These are phyloP conservation scores for Leishmania tarentolae DNA, from an alignment of 208 protist species.

Conservation along the genomic window DNA sequence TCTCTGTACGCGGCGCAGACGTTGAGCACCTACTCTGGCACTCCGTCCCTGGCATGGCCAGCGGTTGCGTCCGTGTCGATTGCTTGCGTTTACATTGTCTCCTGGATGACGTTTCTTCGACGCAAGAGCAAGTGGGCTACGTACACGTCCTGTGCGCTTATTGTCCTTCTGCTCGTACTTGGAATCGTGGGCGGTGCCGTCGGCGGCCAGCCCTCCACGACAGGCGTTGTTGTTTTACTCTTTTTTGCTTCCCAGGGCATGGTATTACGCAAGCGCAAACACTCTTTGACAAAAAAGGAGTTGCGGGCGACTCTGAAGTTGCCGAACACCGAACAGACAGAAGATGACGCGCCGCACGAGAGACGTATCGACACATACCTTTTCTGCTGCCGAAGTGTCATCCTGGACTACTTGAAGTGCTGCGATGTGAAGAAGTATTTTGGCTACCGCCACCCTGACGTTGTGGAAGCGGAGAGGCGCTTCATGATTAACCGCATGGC, in stretches of 20 bases:
- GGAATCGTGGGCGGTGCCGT: slow-evolving; percentile 55
- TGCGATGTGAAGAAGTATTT: slow-evolving; percentile 71
- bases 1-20: slow-evolving; percentile 62
- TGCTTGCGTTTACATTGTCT: slow-evolving; percentile 64
- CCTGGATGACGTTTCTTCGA: slow-evolving; percentile 74
- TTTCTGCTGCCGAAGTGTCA: slow-evolving; percentile 74
- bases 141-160: slow-evolving; percentile 59
- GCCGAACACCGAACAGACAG: slow-evolving; percentile 33
- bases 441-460: slow-evolving; percentile 77
- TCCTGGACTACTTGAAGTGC: slow-evolving; percentile 73
- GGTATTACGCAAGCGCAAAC: slow-evolving; percentile 76
- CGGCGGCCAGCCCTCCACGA: slow-evolving; percentile 32
- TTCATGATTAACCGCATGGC: slow-evolving; percentile 61
- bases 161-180: slow-evolving; percentile 51
- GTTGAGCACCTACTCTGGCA: slow-evolving; percentile 52
- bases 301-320: slow-evolving; percentile 35
- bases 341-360: slow-evolving; percentile 34
- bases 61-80: slow-evolving; percentile 57
- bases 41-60: slow-evolving; percentile 64
- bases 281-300: slow-evolving; percentile 63
- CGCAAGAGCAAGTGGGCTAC: slow-evolving; percentile 70
- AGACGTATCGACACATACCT: slow-evolving; percentile 70
- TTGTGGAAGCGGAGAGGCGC: slow-evolving; percentile 56
- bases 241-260: slow-evolving; percentile 76
- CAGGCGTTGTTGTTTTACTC: slow-evolving; percentile 48